Percentiles rank a stretch among this genome's conserved stretches.
Evolutionary conservation across 306 rosid species (phyloP).

Genomic region (Begonia fuchsioides): DNA sequence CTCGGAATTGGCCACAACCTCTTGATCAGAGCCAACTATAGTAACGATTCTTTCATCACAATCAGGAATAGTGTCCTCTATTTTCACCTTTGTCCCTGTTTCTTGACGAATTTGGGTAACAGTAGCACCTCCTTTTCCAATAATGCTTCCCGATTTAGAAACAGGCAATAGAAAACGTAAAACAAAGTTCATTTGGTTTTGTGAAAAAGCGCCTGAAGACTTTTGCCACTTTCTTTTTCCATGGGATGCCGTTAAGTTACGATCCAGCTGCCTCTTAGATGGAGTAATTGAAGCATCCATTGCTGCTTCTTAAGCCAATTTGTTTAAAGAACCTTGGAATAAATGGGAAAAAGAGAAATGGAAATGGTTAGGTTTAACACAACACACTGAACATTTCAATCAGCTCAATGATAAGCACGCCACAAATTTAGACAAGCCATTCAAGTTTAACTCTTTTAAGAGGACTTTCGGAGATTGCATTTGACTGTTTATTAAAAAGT

Average conservation of each 20-base stretch:
- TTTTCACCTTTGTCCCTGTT: slow-evolving; percentile 44
- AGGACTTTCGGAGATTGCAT: too few relatives aligned
- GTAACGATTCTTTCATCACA: slow-evolving; percentile 67
- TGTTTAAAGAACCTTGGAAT: too few relatives aligned
- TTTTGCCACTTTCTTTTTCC: slow-evolving; percentile 62
- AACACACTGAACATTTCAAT: too few relatives aligned
- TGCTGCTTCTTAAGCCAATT: slow-evolving; percentile 1
- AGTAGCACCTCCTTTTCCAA: slow-evolving; percentile 48
- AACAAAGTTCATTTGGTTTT: slow-evolving; percentile 18
- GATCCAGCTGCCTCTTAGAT: slow-evolving; percentile 64
- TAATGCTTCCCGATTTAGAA: slow-evolving; percentile 37
- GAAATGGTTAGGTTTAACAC: too few relatives aligned
- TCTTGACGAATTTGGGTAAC: slow-evolving; percentile 49
- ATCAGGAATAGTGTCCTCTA: slow-evolving; percentile 55
- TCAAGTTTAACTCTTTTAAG: too few relatives aligned
- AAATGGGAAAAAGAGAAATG: too few relatives aligned
- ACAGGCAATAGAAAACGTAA: slow-evolving; percentile 56
- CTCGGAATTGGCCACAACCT: slow-evolving; percentile 26
- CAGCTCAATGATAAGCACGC: too few relatives aligned
- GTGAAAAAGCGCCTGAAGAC: slow-evolving; percentile 19
- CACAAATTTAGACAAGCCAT: too few relatives aligned
- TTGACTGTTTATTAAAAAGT: too few relatives aligned
- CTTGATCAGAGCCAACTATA: slow-evolving; percentile 36
- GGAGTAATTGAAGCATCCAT: slow-evolving; percentile 51
- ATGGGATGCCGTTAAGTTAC: slow-evolving; percentile 19